Evolutionary conservation across 2,329 filamentous ascomycete species (phyloP), one percentile per base, ranked within the genome.

Genomic region (Talaromyces rugulosus): DNA sequence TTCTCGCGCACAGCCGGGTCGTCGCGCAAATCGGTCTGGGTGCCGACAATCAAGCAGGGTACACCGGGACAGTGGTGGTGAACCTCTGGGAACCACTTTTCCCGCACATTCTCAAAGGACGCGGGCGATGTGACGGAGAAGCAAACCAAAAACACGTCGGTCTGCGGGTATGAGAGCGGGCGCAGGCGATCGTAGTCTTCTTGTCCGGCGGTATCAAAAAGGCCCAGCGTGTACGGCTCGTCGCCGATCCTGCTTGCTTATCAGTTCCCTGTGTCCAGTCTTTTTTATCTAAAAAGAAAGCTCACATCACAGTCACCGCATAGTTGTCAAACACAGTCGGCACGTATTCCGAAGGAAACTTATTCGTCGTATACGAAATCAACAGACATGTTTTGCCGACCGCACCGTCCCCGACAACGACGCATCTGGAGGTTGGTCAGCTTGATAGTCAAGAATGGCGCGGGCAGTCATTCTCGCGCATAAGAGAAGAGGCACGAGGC

Each of bases 281-380:
- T n/a, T n/a, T n/a, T n/a, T 28, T 31, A 54, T 16, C 18, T 53
- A 62, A 44, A 52, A 66, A 42, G 40, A 14, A 64, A 61, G 89
- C 92, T 88, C 85, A 97, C 95, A 99, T 99, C 70, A 99, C 95
- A 68, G 95, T 99, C 77, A 99, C 95, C 62, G 95, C 95, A 85
- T 99, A 99, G 82, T 99, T 99, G 80, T 99, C 95, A 79, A 99
- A 99, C 67, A 99, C 95, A 33, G 95, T 99, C 58, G 95, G 95
- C 63, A 99, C 95, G 79, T 99, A 99, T 93, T 99, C 95, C 72
- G 93, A 97, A 40, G 95, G 95, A 79, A 99, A 99, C 74, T 98
- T 98, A 85, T 99, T 99, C 67, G 95, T 99, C 67, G 95, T 99
- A 81, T 99, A 99, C 77, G 92, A 96, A 82, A 99, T 99, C 75